These are phyloP conservation scores for Suillus subalutaceus DNA, from an alignment of 768 basidiomycete species.

Conservation along the genomic window DNA sequence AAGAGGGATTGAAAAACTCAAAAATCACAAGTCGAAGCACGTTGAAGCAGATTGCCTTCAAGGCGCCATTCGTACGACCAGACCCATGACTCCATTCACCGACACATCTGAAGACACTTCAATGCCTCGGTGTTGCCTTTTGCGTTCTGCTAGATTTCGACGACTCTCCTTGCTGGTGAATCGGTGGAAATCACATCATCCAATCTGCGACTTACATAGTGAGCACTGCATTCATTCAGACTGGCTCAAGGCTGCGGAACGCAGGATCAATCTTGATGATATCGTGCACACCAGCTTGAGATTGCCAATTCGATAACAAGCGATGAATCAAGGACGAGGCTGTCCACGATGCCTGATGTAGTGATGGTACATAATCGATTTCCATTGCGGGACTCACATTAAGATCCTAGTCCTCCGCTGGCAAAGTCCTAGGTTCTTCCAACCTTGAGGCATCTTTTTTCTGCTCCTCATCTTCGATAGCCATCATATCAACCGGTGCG, in stretches of 20 bases:
- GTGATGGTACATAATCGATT: neutral
- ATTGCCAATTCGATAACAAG: neutral
- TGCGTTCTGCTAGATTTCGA: neutral
- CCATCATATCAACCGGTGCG: constrained; percentile 44
- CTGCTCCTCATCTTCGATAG: constrained; percentile 48
- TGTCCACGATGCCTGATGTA: neutral
- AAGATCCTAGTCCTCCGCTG: neutral
- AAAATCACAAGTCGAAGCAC: neutral
- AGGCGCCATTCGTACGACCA: neutral
- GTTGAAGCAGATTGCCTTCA: neutral
- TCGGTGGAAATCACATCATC: neutral
- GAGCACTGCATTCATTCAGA: neutral
- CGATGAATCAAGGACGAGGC: neutral
- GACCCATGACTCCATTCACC: neutral
- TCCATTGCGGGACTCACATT: neutral
- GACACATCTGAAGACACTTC: neutral
- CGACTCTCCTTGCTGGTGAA: neutral
- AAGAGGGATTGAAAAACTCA: neutral
- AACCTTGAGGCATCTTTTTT: constrained; percentile 34
- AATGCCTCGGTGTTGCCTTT: neutral
- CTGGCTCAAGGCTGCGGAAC: neutral
- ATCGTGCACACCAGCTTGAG: neutral
- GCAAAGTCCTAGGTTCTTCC: neutral
- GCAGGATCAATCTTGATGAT: neutral
- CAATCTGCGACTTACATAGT: neutral